These are phyloP conservation scores for Pyronema omphalodes DNA, from an alignment of 495 filamentous ascomycete genomes.

Conservation along the genomic window DNA sequence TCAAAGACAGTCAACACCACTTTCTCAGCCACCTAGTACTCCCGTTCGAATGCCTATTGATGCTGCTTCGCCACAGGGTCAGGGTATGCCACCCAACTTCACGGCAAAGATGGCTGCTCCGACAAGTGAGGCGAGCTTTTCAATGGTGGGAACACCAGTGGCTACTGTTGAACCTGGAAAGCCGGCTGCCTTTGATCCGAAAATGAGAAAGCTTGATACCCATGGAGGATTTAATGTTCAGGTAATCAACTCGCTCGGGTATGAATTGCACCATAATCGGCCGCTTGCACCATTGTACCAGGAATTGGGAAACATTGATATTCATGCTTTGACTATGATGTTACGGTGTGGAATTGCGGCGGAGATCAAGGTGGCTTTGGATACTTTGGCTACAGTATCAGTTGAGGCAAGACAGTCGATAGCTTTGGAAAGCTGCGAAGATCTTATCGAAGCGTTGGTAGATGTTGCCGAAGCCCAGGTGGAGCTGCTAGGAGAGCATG, in stretches of 20 bases:
- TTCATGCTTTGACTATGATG: constrained; percentile 78
- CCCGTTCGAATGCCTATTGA: constrained; percentile 18
- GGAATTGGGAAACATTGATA: constrained; percentile 74
- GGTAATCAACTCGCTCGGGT: constrained; percentile 41
- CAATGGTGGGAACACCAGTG: constrained; percentile 12
- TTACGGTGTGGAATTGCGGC: constrained; percentile 80
- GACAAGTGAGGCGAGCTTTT: constrained; percentile 14
- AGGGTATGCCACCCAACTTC: constrained; percentile 12
- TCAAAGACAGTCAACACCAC: constrained; percentile 7
- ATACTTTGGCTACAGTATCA: constrained; percentile 59
- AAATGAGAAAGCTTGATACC: constrained; percentile 38
- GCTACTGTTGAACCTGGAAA: constrained; percentile 25
- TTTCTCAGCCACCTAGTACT: constrained; percentile 12
- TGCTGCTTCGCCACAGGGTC: constrained; percentile 15
- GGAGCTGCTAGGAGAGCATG: constrained; percentile 59
- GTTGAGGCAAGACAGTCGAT: constrained; percentile 41
- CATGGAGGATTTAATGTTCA: constrained; percentile 49
- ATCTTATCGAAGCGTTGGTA: constrained; percentile 68
- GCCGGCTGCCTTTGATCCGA: constrained; percentile 34
- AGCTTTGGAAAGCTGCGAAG: constrained; percentile 59
- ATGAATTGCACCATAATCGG: constrained; percentile 42
- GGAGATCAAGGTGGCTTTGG: constrained; percentile 73
- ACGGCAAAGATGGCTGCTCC: constrained; percentile 8
- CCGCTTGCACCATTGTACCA: constrained; percentile 54
- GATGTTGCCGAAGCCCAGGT: constrained; percentile 82